Conservation (phyloP, 2,329 filamentous ascomycete species). For the Mycocentrospora acerina region DNA sequence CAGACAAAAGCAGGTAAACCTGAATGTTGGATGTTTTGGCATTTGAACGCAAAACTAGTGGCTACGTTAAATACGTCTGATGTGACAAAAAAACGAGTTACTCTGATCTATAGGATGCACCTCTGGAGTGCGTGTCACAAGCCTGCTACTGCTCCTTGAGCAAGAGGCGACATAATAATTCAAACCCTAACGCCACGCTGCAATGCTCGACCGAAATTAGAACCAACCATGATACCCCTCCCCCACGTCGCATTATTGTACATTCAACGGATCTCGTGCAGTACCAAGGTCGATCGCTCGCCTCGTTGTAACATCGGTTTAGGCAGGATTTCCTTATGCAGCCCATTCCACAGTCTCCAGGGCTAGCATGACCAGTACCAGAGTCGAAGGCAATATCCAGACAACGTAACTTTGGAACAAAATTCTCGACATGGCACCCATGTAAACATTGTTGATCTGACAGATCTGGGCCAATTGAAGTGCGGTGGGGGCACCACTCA, state of each 20-base stretch:
- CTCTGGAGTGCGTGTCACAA: too few relatives aligned
- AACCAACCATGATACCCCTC: too few relatives aligned
- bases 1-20: conserved; percentile 7
- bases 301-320: too few relatives aligned
- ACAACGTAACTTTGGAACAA: conserved; percentile 97
- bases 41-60: background rate
- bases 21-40: conserved; percentile 8
- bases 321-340: conserved; percentile 3
- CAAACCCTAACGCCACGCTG: conserved; percentile 13
- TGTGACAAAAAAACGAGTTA: too few relatives aligned
- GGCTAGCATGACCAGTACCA: conserved; percentile 86
- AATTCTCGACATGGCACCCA: conserved; percentile 88
- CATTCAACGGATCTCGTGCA: conserved; percentile 1
- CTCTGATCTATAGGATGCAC: too few relatives aligned
- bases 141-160: too few relatives aligned
- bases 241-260: conserved; percentile 1
- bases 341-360: conserved; percentile 94
- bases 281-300: background rate
- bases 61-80: too few relatives aligned
- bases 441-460: conserved; percentile 95
- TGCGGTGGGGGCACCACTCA: conserved; percentile 90
- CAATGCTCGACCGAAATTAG: conserved; percentile 3
- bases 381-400: conserved; percentile 93
- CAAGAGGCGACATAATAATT: background rate
- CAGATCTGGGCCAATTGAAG: conserved; percentile 97